Evolutionary conservation across 495 filamentous ascomycete genomes (phyloP), one percentile per base, ranked within the genome.

Genomic region (Penicillium maclennaniae): DNA sequence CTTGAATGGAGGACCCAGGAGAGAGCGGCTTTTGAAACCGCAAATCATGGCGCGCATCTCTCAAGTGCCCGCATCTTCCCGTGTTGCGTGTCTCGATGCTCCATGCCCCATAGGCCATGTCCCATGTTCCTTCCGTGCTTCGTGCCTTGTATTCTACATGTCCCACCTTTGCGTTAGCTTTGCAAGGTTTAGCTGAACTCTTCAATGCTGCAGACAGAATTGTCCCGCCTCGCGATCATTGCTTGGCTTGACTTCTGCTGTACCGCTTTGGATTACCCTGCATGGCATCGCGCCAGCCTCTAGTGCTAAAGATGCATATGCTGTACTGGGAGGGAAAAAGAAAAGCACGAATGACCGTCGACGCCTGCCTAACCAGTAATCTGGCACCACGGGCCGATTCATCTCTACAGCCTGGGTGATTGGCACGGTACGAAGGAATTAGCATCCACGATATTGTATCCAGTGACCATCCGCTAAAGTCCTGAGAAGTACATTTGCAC

Each of bases 41-140:
- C 48, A 55, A 55, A 48, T 48, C 52, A 47, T 51, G 7, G 43
- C 19, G 48, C 54, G 51, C 47, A 31, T 16, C 34, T 28, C 25
- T 28, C 25, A 15, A 5, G 40, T 43, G 36, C 45, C 23, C 47
- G 40, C 20, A 45, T 27, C 36, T 34, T 36, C 43, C 36, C 45
- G 46, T 43, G 36, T 40, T 26, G 7, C 14, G 31, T 39, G 23
- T 2, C 17, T 46, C 7, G 17, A 26, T 42, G 19, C 27, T 43
- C 26, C 38, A 20, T 15, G 3, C 39, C n/a, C n/a, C n/a, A n/a
- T n/a, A n/a, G n/a, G n/a, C n/a, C n/a, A 26, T 42, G 19, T 19
- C 34, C 26, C 38, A 20, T 15, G 3, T 27, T 19, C 8, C 27
- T 8, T 31, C 23, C 23, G 23, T 31, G 27, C 27, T 34, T 31